Base-by-base conservation (phyloP, 495 filamentous ascomycete species). In the Xylaria palmicola region DNA sequence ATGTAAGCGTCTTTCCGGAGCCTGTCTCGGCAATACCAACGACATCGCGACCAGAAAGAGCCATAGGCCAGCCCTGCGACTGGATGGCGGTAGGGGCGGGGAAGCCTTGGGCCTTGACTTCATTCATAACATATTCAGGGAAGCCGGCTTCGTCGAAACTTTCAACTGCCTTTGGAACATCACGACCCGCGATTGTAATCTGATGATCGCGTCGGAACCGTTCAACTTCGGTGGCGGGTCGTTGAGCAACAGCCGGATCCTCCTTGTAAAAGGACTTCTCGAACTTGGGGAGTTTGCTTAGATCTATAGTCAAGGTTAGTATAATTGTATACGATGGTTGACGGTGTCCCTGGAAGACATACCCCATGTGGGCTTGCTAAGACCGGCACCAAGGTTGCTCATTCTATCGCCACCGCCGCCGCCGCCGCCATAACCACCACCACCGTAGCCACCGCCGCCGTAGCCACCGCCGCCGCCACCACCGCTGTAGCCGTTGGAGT, bases 221-320 rank as follows among this genome's bases (percentile, higher is more conserved):
- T 41, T 90, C 88, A 40, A 98, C 88, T 56, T 97, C 93, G 41
- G 83, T 85, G 40, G 84, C 74, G 13, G 90, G 86, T 68, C 94
- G 92, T 62, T 72, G 76, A 54, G 85, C 73, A 29, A 98, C 94
- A 59, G 84, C 83, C 5, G 86, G 83, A 68, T 93, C 86, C 77
- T 98, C 94, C 77, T 97, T 95, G 82, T 98, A 98, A 82, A 98
- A 98, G 26, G 90, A 92, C 79, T 98, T 98, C 72, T 98, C 94
- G 75, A 98, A 98, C 77, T 97, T 97, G 63, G 94, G 93, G 22
- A 98, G 71, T 24, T 87, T 78, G 72, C 74, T 78, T 17, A 93
- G 68, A 75, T 98, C 93, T 93, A 69, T 43, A 24, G 48, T 49
- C 62, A 40, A 65, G 47, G 52, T 66, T 54, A 52, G 54, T 65